These are phyloP conservation scores for Echites panduratus DNA, from an alignment of 257 asterid genomes.

Conservation along the genomic window DNA sequence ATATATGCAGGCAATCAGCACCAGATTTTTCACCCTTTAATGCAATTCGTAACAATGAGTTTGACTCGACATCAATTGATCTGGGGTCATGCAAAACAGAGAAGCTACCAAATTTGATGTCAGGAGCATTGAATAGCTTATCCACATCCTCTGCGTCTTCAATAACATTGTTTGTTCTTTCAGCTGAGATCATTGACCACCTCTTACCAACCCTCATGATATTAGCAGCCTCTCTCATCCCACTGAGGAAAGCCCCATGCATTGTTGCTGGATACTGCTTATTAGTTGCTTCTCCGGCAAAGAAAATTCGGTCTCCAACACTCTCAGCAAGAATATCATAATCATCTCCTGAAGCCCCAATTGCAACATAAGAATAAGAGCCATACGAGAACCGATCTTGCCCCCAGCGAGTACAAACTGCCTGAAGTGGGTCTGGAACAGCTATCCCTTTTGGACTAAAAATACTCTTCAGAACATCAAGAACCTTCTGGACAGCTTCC, in stretches of 20 bases:
- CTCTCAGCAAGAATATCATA: slow-evolving; percentile 88
- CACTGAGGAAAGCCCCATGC: slow-evolving; percentile 98
- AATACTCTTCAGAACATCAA: slow-evolving; percentile 83
- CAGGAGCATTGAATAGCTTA: slow-evolving; percentile 53
- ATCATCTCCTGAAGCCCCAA: slow-evolving; percentile 96
- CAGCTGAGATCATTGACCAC: slow-evolving; percentile 24
- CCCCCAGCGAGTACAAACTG: slow-evolving; percentile 98
- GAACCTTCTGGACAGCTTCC: slow-evolving; percentile 66
- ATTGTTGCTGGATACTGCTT: slow-evolving; percentile 95
- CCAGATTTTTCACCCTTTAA: slow-evolving; percentile 35
- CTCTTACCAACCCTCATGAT: slow-evolving; percentile 66
- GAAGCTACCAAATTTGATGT: slow-evolving; percentile 65
- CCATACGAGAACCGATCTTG: slow-evolving; percentile 88
- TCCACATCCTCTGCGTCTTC: slow-evolving; percentile 37
- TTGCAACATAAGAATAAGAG: slow-evolving; percentile 89
- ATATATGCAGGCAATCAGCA: slow-evolving; percentile 35
- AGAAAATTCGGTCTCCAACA: slow-evolving; percentile 71
- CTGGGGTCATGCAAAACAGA: slow-evolving; percentile 54
- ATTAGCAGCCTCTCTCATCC: slow-evolving; percentile 97
- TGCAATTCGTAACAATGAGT: slow-evolving; percentile 53
- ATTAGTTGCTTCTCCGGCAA: slow-evolving; percentile 99
- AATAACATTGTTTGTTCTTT: slow-evolving; percentile 22
- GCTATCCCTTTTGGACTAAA: slow-evolving; percentile 95
- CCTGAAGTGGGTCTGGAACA: slow-evolving; percentile 89
- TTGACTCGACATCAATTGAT: slow-evolving; percentile 40